These are phyloP conservation scores for Pulveroboletus frians DNA, from an alignment of 768 basidiomycete genomes.

Conservation along the genomic window DNA sequence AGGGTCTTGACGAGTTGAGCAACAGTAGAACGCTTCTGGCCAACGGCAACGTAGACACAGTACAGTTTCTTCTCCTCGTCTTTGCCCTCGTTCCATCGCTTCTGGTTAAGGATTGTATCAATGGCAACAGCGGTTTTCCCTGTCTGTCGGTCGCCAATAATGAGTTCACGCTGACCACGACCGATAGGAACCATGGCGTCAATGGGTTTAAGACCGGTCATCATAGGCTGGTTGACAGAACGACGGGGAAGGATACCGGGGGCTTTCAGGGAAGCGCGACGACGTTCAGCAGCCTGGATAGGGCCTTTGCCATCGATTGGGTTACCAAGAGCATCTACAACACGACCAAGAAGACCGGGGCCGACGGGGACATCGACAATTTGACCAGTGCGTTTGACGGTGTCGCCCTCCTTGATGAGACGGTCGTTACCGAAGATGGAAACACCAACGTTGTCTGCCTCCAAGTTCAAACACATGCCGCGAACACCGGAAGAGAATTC, in stretches of 20 bases:
- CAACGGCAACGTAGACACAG: conserved; percentile 99
- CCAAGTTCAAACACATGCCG: conserved; percentile 99
- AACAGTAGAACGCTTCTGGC: conserved; percentile 99
- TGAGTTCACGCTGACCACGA: conserved; percentile 99
- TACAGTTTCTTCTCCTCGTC: conserved; percentile 98
- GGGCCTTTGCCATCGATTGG: conserved; percentile 99
- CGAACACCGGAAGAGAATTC: conserved; percentile 99
- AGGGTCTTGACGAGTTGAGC: conserved; percentile 99
- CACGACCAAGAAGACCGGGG: conserved; percentile 94
- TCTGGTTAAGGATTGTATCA: conserved; percentile 99
- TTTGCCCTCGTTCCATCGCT: conserved; percentile 97
- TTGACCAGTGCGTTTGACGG: conserved; percentile 99
- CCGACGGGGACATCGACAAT: conserved; percentile 99
- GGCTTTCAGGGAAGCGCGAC: conserved; percentile 96
- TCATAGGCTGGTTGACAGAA: conserved; percentile 99
- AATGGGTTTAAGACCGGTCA: conserved; percentile 99
- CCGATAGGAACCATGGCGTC: conserved; percentile 99
- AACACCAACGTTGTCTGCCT: conserved; percentile 99
- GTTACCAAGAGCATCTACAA: conserved; percentile 99
- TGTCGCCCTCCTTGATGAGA: conserved; percentile 99
- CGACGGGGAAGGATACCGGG: conserved; percentile 99
- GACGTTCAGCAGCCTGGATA: conserved; percentile 88
- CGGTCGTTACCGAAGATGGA: conserved; percentile 98
- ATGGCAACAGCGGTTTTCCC: conserved; percentile 99
- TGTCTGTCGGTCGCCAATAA: conserved; percentile 99